Conservation (phyloP, 108 stramenopile genomes). For the Cyclotella distinguenda region DNA sequence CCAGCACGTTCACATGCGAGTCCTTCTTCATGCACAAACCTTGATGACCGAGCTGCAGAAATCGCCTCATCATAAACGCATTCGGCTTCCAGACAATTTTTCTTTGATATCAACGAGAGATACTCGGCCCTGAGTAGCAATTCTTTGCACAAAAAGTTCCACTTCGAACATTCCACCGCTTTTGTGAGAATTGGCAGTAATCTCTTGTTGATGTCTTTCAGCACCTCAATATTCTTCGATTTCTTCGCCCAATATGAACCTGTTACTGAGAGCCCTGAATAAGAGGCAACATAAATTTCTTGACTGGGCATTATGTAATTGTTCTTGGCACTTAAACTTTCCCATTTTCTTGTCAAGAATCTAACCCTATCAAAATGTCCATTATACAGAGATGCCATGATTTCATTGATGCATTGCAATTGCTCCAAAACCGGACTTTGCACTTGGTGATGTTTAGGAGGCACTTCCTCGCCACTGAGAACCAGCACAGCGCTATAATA, state of each 20-base stretch:
- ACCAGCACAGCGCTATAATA: constrained; percentile 13
- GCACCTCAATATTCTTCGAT: background rate
- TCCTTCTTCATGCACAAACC: constrained; percentile 24
- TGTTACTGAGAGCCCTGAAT: background rate
- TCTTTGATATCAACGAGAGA: constrained; percentile 3
- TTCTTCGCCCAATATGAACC: background rate
- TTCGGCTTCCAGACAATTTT: constrained; percentile 15
- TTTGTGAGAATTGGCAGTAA: background rate
- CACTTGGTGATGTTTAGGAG: background rate
- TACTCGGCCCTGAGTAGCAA: constrained; percentile 14
- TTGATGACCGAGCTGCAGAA: constrained; percentile 8
- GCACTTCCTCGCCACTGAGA: constrained; percentile 18
- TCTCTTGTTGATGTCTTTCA: background rate
- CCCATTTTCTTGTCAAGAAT: too few relatives aligned
- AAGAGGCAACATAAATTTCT: too few relatives aligned
- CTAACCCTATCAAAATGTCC: too few relatives aligned
- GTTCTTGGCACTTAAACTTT: too few relatives aligned
- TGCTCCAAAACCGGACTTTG: background rate
- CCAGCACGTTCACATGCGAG: constrained; percentile 26
- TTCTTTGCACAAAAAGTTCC: constrained; percentile 4
- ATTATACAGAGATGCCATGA: too few relatives aligned
- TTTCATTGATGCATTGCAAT: too few relatives aligned
- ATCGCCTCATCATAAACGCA: constrained; percentile 16
- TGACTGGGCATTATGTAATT: too few relatives aligned
- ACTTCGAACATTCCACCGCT: background rate